Conservation (phyloP, 2,329 filamentous ascomycete genomes). For the Trichoderma sp. region DNA sequence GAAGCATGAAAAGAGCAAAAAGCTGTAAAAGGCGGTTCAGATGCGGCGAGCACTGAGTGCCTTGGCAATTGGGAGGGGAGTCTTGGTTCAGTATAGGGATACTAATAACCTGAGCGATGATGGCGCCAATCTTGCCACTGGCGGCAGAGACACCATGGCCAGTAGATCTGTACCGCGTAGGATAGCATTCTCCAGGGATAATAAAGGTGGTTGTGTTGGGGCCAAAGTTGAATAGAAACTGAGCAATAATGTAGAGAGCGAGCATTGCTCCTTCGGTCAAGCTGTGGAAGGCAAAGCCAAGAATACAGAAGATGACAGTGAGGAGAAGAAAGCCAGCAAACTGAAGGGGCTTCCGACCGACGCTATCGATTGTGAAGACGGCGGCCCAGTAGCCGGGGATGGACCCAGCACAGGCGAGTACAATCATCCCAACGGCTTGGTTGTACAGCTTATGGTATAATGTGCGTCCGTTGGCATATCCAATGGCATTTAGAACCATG, state of each 20-base stretch:
- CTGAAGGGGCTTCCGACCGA: slow-evolving; percentile 78
- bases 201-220: slow-evolving; percentile 69
- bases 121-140: slow-evolving; percentile 67
- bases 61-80: slow-evolving; percentile 50
- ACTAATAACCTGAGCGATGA: slow-evolving; percentile 66
- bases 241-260: slow-evolving; percentile 63
- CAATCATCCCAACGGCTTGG: slow-evolving; percentile 74
- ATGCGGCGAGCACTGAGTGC: slow-evolving; percentile 56
- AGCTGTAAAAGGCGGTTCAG: slow-evolving; percentile 75
- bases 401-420: slow-evolving; percentile 74
- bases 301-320: slow-evolving; percentile 61
- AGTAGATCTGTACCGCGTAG: slow-evolving; percentile 62
- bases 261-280: slow-evolving; percentile 54
- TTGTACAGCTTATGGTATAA: slow-evolving; percentile 72
- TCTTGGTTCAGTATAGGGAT: slow-evolving; percentile 63
- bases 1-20: slow-evolving; percentile 79
- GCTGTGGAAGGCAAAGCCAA: slow-evolving; percentile 60
- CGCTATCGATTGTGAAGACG: slow-evolving; percentile 69
- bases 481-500: slow-evolving; percentile 70
- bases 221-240: slow-evolving; percentile 68
- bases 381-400: slow-evolving; percentile 81
- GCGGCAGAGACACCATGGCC: slow-evolving; percentile 68
- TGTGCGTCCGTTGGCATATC: slow-evolving; percentile 63
- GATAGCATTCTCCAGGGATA: slow-evolving; percentile 65
- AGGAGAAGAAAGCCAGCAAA: slow-evolving; percentile 62